Base-by-base conservation (phyloP, 2,329 filamentous ascomycete genomes). In the Xylaria multiplex region DNA sequence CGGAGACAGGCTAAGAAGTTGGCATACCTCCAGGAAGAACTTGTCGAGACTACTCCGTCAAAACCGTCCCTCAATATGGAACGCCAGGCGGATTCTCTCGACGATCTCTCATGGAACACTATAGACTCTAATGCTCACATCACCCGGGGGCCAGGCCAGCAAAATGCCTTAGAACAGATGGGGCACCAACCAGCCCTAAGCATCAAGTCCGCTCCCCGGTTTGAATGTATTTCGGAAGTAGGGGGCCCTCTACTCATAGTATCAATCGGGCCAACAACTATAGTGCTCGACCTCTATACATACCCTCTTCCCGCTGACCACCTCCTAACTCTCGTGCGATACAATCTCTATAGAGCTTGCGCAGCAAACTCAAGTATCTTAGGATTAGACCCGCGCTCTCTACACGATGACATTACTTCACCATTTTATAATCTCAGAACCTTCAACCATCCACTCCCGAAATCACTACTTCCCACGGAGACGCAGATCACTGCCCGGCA, bases 331-430 rank as follows among this genome's bases (percentile, higher is more conserved):
- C 59, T 61, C 13, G 49, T 54, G 30, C 40, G 49, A 48, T 61
- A 61, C n/a, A 61, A 61, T 37, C 59, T 61, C 30, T 61, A 61
- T 14, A 53, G 49, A 24, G 59, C 59, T 40, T 61, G 59, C 40
- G 59, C 59, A 61, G n/a, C 49, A n/a, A 61, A 54, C 16, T 40
- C 49, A n/a, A 27, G 24, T 14, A 43, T 61, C 6, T 37, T 61
- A 8, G 59, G 59, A 5, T 9, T 61, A 46, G 59, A 61, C 24
- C 49, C 59, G n/a, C 37, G 59, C 7, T 54, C 49, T 22, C n/a
- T 61, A 6, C 59, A 61, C 30, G 59, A 61, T 6, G 59, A 61
- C 49, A 61, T 54, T 40, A 24, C n/a, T 35, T 61, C 59, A 11
- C 59, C 59, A 14, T 61, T 61, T 13, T 61, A 40, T 46, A 30